Percentiles rank a stretch among this genome's conserved stretches.
phyloP scores from a whole-genome alignment of 306 rosid genomes.

The Cyclanthera cordifolia region DNA sequence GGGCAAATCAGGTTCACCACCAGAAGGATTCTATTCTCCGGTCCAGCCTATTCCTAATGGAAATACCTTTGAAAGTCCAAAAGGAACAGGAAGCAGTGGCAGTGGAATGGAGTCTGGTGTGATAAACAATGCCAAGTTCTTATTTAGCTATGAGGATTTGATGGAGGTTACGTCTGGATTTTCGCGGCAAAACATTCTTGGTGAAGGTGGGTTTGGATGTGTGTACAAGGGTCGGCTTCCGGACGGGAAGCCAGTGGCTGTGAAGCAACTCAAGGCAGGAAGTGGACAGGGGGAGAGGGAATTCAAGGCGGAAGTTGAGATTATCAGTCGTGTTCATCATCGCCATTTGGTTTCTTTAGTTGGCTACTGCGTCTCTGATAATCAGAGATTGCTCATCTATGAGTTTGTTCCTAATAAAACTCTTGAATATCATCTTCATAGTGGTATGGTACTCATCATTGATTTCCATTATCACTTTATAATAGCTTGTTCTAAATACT shows the following conservation, averaged over 20 bases:
- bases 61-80: slow-evolving; percentile 32
- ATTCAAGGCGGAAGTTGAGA: slow-evolving; percentile 82
- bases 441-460: slow-evolving; percentile 24
- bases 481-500: not conserved
- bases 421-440: slow-evolving; percentile 81
- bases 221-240: slow-evolving; percentile 67
- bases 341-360: slow-evolving; percentile 74
- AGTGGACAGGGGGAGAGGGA: slow-evolving; percentile 93
- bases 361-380: slow-evolving; percentile 67
- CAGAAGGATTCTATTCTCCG: slow-evolving; percentile 26
- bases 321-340: slow-evolving; percentile 80
- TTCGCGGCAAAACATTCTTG: slow-evolving; percentile 50
- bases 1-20: slow-evolving; percentile 27
- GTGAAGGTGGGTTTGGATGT: slow-evolving; percentile 87
- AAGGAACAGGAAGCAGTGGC: slow-evolving; percentile 13
- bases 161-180: slow-evolving; percentile 56
- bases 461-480: not conserved
- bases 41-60: slow-evolving; percentile 16
- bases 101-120: slow-evolving; percentile 29
- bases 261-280: slow-evolving; percentile 77
- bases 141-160: slow-evolving; percentile 55
- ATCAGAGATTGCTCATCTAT: slow-evolving; percentile 65
- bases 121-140: slow-evolving; percentile 22
- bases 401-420: slow-evolving; percentile 80
- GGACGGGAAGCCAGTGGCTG: slow-evolving; percentile 63